These are phyloP conservation scores for Medicago arabica DNA, from an alignment of 306 rosid genomes.

Conservation along the genomic window DNA sequence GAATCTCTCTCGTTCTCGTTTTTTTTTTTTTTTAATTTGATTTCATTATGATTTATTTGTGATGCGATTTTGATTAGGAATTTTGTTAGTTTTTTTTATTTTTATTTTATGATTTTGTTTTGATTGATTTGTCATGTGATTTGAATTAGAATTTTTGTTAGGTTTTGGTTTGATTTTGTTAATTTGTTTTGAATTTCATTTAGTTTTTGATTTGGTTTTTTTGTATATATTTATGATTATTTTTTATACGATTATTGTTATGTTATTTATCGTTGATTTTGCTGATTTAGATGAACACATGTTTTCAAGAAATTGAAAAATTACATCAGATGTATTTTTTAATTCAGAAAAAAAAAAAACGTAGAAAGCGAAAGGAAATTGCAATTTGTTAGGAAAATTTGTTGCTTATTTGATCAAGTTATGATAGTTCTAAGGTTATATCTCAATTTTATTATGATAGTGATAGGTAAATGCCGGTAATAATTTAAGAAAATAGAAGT, in stretches of 20 bases:
- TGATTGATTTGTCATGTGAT: not conserved
- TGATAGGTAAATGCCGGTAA: no score
- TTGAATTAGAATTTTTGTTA: slow-evolving; percentile 4
- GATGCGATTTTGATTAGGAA: not conserved
- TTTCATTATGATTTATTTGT: not conserved
- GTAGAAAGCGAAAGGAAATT: not conserved
- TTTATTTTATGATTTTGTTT: not conserved
- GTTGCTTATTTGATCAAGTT: not conserved
- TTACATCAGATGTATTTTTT: not conserved
- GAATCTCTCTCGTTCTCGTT: slow-evolving; percentile 29
- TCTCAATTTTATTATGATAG: not conserved
- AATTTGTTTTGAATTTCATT: not conserved
- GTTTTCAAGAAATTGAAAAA: not conserved
- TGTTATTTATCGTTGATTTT: not conserved
- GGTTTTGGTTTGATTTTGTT: not conserved
- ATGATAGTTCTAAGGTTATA: not conserved
- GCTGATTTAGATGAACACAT: slow-evolving; percentile 1
- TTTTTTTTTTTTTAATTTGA: not conserved
- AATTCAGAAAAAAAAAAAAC: not conserved
- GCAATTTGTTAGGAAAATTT: not conserved
- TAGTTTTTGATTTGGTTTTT: no score
- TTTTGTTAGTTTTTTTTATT: not conserved
- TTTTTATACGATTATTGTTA: not conserved
- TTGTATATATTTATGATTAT: no score
- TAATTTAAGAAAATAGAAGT: not conserved